Evolutionary conservation across 2,329 filamentous ascomycete genomes (phyloP).

Genomic region (Fusarium multiceps): DNA sequence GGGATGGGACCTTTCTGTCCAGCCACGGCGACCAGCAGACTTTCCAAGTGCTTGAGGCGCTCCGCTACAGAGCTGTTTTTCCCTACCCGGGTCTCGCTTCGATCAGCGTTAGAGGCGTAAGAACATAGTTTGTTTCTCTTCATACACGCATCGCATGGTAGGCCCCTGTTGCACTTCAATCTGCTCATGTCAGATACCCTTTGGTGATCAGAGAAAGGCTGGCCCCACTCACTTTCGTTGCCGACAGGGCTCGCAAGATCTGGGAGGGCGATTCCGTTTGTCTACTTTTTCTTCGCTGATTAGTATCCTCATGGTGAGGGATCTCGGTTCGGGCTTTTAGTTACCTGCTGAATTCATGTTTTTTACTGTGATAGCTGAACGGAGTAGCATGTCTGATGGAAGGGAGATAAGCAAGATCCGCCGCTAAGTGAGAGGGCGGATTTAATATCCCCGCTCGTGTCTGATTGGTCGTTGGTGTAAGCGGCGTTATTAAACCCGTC

Average conservation of each 20-base stretch:
- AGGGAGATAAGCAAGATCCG: constrained; percentile 25
- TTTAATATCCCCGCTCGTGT: constrained; percentile 26
- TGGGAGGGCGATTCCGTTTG: constrained; percentile 50
- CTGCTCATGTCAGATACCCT: constrained; percentile 18
- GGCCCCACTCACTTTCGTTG: constrained; percentile 46
- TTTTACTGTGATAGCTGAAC: not conserved
- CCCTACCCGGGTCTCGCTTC: not conserved
- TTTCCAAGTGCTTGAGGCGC: constrained; percentile 48
- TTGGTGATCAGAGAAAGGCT: not conserved
- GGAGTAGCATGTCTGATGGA: not conserved
- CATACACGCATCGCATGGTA: constrained; percentile 49
- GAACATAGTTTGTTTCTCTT: constrained; percentile 45
- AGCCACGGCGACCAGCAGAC: constrained; percentile 39
- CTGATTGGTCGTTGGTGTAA: not conserved
- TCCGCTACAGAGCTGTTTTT: constrained; percentile 27
- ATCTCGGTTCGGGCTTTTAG: too few relatives aligned
- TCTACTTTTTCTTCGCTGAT: constrained; percentile 38
- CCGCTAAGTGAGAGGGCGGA: constrained; percentile 11
- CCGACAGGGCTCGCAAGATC: constrained; percentile 51
- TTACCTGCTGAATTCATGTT: constrained; percentile 13
- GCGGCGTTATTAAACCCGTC: constrained; percentile 33
- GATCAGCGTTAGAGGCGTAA: constrained; percentile 48
- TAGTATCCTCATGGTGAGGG: not conserved
- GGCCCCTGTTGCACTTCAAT: constrained; percentile 48
- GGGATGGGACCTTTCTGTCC: not conserved